Base-by-base conservation (phyloP, 2,329 filamentous ascomycete genomes). In the Exophiala dermatitidis region DNA sequence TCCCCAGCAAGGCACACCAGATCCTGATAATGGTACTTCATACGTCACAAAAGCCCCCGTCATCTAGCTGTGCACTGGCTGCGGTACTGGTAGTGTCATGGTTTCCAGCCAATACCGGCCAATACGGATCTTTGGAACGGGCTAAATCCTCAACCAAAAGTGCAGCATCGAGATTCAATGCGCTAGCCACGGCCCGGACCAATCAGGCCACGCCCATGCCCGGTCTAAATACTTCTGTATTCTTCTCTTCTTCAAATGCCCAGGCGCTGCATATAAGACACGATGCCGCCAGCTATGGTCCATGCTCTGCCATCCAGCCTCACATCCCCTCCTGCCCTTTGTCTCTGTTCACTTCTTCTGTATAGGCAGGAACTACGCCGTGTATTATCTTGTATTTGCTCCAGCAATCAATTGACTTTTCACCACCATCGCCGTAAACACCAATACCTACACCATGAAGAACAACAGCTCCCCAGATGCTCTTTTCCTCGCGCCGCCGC, bases 401-500 rank as follows among this genome's bases (percentile, higher is more conserved):
- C 12, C 12, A 49, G 46, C 9, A 40, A 29, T 37, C 43, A 7
- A 10, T 46, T 40, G 43, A 32, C 33, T 31, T 26, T 36, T 33
- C 19, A 19, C 19, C 19, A 19, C 19, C 19, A 19, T 19, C 19
- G 19, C 19, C 19, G 19, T 30, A 19, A 5, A 7, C 19, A 31
- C n/a, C 12, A 7, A 40, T 28, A 7, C 28, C 32, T 40, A 10
- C 36, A 54, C 33, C 34, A 59, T 60, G 52, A 46, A 43, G 40
- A 10, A 31, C 45, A 46, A 30, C 43, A 46, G n/a, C 19, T 30
- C 47, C 19, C 52, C 50, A 2, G 56, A 58, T 32, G 44, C 50
- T n/a, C 48, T 56, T 10, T 60, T 60, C 46, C 58, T 60, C 12
- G 53, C 47, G n/a, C 58, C 58, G 12, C 52, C 58, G 12, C 58